Conservation (phyloP, 2,329 filamentous ascomycete genomes). For the Colletotrichum orchidophilum region DNA sequence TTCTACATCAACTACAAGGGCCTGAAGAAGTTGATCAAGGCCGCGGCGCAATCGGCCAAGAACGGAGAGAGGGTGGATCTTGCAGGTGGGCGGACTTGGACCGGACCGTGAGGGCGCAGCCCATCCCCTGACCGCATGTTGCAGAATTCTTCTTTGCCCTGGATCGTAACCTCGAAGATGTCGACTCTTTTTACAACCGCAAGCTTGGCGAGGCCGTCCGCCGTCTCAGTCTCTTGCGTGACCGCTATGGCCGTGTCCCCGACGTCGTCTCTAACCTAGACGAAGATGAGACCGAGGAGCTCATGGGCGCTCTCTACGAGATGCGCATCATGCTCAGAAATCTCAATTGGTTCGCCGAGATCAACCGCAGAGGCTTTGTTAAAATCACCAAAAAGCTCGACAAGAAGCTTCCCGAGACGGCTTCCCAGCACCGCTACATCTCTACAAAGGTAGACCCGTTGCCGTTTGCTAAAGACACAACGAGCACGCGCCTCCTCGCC, state of each 20-base stretch:
- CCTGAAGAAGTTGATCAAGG: constrained; percentile 95
- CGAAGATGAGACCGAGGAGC: constrained; percentile 88
- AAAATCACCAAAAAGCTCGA: constrained; percentile 99
- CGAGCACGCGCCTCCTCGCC: constrained; percentile 57
- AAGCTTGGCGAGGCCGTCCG: constrained; percentile 88
- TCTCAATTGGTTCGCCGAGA: constrained; percentile 96
- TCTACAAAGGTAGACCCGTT: constrained; percentile 89
- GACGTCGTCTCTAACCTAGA: constrained; percentile 79
- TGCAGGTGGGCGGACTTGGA: constrained; percentile 75
- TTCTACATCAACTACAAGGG: constrained; percentile 91
- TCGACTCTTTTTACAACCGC: constrained; percentile 96
- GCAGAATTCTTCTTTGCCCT: constrained; percentile 96
- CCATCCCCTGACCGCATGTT: constrained; percentile 48
- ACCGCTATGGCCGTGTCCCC: constrained; percentile 81
- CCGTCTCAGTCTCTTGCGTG: constrained; percentile 85
- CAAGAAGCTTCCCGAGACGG: constrained; percentile 84
- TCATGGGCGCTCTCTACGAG: constrained; percentile 90
- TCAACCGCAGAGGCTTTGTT: constrained; percentile 92
- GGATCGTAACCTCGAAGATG: constrained; percentile 96
- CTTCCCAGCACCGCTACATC: constrained; percentile 86
- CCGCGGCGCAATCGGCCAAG: constrained; percentile 71
- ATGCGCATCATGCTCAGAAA: constrained; percentile 88
- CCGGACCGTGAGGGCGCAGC: constrained; percentile 39
- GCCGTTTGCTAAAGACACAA: constrained; percentile 81
- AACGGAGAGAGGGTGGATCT: constrained; percentile 83